Evolutionary conservation across 306 rosid species (phyloP).

Genomic region (Vachellia pachyceras): DNA sequence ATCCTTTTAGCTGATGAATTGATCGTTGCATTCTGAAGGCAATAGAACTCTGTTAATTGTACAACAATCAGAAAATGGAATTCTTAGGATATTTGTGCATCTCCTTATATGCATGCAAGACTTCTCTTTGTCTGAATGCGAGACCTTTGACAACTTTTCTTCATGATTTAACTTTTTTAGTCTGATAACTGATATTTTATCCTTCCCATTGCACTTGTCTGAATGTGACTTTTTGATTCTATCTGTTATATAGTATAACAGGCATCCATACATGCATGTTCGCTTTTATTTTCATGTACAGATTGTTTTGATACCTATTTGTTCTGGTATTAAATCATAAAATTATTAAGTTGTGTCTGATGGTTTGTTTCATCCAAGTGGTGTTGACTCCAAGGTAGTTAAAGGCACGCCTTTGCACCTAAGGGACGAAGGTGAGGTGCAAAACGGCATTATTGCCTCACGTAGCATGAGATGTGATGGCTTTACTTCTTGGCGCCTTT

Average conservation of each 20-base stretch:
- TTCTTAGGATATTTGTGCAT: constrained; percentile 2
- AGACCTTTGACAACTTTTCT: constrained; percentile 22
- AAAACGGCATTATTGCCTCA: too few species aligned
- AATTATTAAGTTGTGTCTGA: too few species aligned
- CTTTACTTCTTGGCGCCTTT: too few species aligned
- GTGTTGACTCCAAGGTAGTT: too few species aligned
- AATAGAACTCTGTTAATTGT: not conserved
- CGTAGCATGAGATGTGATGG: too few species aligned
- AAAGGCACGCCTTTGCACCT: too few species aligned
- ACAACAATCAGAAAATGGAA: constrained; percentile 5
- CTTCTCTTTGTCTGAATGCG: constrained; percentile 26
- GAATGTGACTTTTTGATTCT: not conserved
- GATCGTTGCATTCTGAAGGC: constrained; percentile 3
- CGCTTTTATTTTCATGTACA: not conserved
- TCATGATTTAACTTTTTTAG: constrained; percentile 1
- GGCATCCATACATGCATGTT: not conserved
- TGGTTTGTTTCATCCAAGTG: too few species aligned
- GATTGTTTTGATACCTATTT: constrained; percentile 17
- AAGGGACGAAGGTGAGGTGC: too few species aligned
- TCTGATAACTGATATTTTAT: not conserved
- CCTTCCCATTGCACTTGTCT: constrained; percentile 10
- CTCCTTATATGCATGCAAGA: constrained; percentile 4
- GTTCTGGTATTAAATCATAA: too few species aligned
- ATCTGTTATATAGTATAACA: not conserved
- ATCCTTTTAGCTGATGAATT: constrained; percentile 14